Percentiles rank a stretch among this genome's conserved stretches.
These are phyloP conservation scores for Talaromyces sp. DNA, from an alignment of 2,329 filamentous ascomycete genomes.

Conservation along the genomic window DNA sequence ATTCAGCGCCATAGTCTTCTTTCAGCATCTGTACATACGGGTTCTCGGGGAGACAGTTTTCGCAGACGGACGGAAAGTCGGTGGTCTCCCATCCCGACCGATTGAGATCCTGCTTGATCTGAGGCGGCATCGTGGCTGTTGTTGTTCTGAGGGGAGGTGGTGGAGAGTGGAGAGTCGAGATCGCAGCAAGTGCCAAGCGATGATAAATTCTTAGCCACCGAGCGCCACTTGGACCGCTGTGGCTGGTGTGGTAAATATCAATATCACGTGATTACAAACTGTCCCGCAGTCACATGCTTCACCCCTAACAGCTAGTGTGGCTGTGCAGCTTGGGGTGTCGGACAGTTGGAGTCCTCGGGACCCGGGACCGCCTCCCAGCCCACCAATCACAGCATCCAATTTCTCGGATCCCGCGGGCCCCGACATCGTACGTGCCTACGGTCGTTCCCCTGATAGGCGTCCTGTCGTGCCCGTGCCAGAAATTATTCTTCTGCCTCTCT, in stretches of 20 bases:
- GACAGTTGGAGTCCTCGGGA: conserved; percentile 2
- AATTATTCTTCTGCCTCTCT: not conserved
- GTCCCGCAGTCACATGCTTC: not conserved
- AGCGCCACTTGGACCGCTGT: not conserved
- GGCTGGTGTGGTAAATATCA: not conserved
- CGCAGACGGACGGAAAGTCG: conserved; percentile 53
- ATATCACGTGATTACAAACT: not conserved
- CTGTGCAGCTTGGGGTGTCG: not conserved
- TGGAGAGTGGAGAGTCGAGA: not conserved
- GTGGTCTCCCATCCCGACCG: conserved; percentile 88
- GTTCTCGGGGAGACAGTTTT: conserved; percentile 91
- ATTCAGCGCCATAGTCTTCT: conserved; percentile 86
- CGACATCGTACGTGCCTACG: not conserved
- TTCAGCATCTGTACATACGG: conserved; percentile 99
- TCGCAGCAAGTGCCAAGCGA: not conserved
- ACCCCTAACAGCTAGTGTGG: not conserved
- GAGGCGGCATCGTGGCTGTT: conserved; percentile 63
- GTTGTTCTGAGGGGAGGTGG: not conserved
- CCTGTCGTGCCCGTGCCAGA: not conserved
- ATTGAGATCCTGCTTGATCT: conserved; percentile 95
- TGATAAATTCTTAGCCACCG: conserved; percentile 1
- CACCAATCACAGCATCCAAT: conserved; percentile 2
- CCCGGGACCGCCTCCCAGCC: not conserved
- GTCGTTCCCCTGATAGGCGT: not conserved
- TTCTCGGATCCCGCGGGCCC: conserved; percentile 1